Conservation (phyloP, 106 monocot genomes). For the Acorus calamus region DNA sequence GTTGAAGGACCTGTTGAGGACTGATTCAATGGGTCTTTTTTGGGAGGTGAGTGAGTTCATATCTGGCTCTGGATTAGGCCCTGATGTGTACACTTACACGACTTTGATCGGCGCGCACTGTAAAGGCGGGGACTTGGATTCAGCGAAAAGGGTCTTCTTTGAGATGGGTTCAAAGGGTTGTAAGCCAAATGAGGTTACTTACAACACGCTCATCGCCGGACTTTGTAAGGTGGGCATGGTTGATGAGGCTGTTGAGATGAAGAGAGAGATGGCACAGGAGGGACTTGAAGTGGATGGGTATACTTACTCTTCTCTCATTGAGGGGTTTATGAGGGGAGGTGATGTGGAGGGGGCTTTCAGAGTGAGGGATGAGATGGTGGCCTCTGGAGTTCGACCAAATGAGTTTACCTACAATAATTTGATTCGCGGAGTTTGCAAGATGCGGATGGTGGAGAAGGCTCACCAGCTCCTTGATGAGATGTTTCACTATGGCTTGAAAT, state of each 20-base stretch:
- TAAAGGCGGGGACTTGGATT: slow-evolving; percentile 31
- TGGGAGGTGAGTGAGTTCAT: slow-evolving; percentile 67
- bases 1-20: slow-evolving; percentile 57
- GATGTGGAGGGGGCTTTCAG: slow-evolving; percentile 46
- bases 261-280: slow-evolving; percentile 38
- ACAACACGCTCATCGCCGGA: slow-evolving; percentile 52
- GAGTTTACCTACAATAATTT: slow-evolving; percentile 52
- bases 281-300: slow-evolving; percentile 39
- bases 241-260: slow-evolving; percentile 45
- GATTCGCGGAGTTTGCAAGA: slow-evolving; percentile 49
- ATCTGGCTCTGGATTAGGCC: slow-evolving; percentile 12
- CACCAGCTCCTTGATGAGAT: slow-evolving; percentile 54
- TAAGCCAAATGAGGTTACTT: slow-evolving; percentile 40
- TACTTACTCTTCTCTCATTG: slow-evolving; percentile 61
- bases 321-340: slow-evolving; percentile 70
- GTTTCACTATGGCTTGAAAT: slow-evolving; percentile 27
- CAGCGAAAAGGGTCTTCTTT: slow-evolving; percentile 38
- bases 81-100: slow-evolving; percentile 58
- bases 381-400: slow-evolving; percentile 36
- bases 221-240: slow-evolving; percentile 46
- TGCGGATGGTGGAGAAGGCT: slow-evolving; percentile 45
- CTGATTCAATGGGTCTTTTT: slow-evolving; percentile 53
- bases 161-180: slow-evolving; percentile 47
- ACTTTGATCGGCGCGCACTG: slow-evolving; percentile 54
- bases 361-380: slow-evolving; percentile 53